phyloP scores from a whole-genome alignment of 352 stramenopile genomes.

The Phytophthora macrochlamydospora region DNA sequence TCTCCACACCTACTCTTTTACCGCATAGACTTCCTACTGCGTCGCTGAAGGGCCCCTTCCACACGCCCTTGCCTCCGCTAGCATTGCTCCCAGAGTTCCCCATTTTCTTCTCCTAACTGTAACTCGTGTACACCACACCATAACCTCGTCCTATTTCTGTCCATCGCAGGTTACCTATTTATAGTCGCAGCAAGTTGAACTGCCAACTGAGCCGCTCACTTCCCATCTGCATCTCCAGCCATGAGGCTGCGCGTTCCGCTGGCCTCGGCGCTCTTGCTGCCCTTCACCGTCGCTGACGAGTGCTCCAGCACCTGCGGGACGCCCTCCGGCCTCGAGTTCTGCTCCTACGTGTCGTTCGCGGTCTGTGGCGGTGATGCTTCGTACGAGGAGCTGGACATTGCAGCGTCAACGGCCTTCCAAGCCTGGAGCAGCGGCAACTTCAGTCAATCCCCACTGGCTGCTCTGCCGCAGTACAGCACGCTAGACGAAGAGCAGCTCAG shows the following conservation, averaged over 20 bases:
- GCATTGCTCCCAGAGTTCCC: slow-evolving; percentile 38
- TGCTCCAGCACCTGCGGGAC: slow-evolving; percentile 82
- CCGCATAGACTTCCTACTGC: slow-evolving; percentile 34
- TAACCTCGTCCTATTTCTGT: background rate
- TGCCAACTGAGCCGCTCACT: slow-evolving; percentile 19
- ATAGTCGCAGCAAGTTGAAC: slow-evolving; percentile 2
- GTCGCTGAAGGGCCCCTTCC: slow-evolving; percentile 87
- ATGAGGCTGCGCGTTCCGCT: slow-evolving; percentile 11
- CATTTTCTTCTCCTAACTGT: slow-evolving; percentile 36
- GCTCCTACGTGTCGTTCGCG: slow-evolving; percentile 78
- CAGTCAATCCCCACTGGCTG: slow-evolving; percentile 39
- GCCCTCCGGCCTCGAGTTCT: slow-evolving; percentile 74
- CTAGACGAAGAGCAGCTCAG: slow-evolving; percentile 44
- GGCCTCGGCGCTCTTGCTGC: slow-evolving; percentile 12
- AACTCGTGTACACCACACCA: background rate
- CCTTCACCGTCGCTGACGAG: slow-evolving; percentile 34
- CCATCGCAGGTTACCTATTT: slow-evolving; percentile 12
- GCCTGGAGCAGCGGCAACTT: slow-evolving; percentile 49
- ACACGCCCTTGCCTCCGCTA: slow-evolving; percentile 30
- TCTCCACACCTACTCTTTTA: background rate
- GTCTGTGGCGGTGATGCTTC: slow-evolving; percentile 64
- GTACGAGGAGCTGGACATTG: slow-evolving; percentile 65
- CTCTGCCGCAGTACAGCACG: slow-evolving; percentile 57
- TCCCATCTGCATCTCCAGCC: slow-evolving; percentile 14
- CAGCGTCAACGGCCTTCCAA: slow-evolving; percentile 46